phyloP scores from a whole-genome alignment of 2,329 filamentous ascomycete genomes.

The Colletotrichum endophyticum region DNA sequence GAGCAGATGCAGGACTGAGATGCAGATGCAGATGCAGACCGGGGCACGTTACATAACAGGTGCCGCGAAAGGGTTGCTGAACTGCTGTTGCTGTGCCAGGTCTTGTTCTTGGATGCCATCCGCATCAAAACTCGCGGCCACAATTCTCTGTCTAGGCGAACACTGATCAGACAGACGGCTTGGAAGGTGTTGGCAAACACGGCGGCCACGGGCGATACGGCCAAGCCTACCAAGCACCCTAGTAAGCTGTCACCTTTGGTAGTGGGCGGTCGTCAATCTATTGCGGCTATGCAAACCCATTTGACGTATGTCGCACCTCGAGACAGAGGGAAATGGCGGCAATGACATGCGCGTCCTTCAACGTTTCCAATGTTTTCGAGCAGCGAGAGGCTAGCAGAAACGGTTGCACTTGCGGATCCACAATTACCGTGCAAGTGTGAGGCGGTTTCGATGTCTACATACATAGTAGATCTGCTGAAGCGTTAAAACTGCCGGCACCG shows the following conservation, averaged over 20 bases:
- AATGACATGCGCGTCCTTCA: neutral
- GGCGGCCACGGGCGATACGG: neutral
- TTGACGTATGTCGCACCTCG: neutral
- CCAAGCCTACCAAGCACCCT: neutral
- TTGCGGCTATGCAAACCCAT: neutral
- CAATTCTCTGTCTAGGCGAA: neutral
- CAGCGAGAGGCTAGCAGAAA: neutral
- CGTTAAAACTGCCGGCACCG: neutral
- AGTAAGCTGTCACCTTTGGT: neutral
- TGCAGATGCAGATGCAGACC: conserved; percentile 2
- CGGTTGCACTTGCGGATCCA: neutral
- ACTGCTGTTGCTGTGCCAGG: neutral
- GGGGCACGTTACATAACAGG: neutral
- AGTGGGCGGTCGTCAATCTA: neutral
- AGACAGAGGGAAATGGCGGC: neutral
- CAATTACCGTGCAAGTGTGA: neutral
- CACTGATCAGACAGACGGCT: neutral
- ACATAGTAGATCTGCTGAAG: neutral
- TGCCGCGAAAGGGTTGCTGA: neutral
- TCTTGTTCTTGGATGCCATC: neutral
- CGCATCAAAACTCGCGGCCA: neutral
- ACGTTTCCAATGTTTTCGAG: neutral
- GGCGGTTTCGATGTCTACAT: neutral
- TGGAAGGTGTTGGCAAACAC: neutral
- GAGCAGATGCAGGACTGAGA: neutral